Base-by-base conservation (phyloP, 1,284 basidiomycete species). In the Quambalaria eucalypti region DNA sequence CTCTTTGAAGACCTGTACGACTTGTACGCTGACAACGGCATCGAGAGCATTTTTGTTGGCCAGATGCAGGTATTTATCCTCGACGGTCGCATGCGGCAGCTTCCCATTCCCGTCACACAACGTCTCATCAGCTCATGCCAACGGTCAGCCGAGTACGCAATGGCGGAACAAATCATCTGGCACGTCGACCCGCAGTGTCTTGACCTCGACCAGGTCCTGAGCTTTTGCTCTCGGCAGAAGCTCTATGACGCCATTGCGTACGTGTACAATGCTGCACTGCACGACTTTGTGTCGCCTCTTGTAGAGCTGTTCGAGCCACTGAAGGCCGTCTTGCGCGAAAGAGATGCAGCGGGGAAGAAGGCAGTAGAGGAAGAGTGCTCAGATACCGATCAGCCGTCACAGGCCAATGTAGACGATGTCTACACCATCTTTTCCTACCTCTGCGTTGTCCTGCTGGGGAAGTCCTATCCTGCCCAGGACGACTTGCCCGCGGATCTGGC, bases 221-320 rank as follows among this genome's bases (percentile, higher is more conserved):
- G 78, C 16, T 80, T 99, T 3, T 98, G 95, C 71, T 85, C 89
- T 69, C 81, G 80, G 53, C 83, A 90, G 68, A 80, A 82, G 28
- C 81, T 98, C 1, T 96, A 91, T 79, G 93, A 97, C 71, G 92
- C 93, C 0, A 81, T 98, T 58, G 87, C 93, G 59, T 92, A 96
- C 73, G 86, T 98, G 33, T 95, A 91, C 76, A 95, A 87, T 10
- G 82, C 85, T 38, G 89, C 90, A 2, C 78, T 99, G 67, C 81
- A 81, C 56, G 95, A 99, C 74, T 96, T 87, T 65, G 84, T 91
- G 23, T 84, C 88, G 1, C 93, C 95, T 0, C 78, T 97, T 5
- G 87, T 93, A 55, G 87, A 90, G 66, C 79, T 97, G 9, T 78
- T 96, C 29, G 81, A 80, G 4, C 81, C 93, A 31, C 82, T 95